Evolutionary conservation across 345 rosid species (phyloP), one percentile per base, ranked within the genome.

Genomic region (Gossypium arboreum): DNA sequence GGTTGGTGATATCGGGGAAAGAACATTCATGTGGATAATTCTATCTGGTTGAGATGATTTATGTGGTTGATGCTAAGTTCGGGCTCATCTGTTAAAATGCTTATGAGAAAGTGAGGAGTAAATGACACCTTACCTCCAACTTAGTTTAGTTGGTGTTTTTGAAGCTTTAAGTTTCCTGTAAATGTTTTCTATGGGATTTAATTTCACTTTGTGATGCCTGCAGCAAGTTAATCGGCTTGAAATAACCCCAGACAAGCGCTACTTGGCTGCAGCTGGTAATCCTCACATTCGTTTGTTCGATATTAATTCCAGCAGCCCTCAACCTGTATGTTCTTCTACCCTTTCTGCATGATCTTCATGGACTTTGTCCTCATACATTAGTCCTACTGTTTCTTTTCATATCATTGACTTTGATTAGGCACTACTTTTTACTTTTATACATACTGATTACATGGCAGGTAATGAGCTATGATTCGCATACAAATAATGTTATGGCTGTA

Each of bases 161-260:
- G 61, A 10, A 20, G 25, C 24, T 56, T 27, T 9, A 9, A 56
- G 27, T 56, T 20, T 56, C 24, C 24, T 20, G 7, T 44, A 22
- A 24, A 24, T 71, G 55, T 48, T 47, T 73, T 10, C 27, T 68
- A 2, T 25, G 41, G 16, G 5, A 50, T 67, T 58, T 68, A 22
- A 34, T 27, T 78, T 58, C 75, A 74, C 41, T 10, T 45, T 68
- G 15, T 69, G 68, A 51, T 55, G 52, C 20, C 22, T 72, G 20
- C 87, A 92, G 99, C 98, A 91, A 82, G 93, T 93, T 82, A 95
- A 95, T 83, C 86, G 96, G 77, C 88, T 95, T 13, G 98, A 95
- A 87, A 95, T 95, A 81, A 95, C 94, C 34, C 97, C 97, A 63
- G 91, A 95, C 82, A 91, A 91, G 77, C 85, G 85, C 56, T 86